Base-by-base conservation (phyloP, 2,329 filamentous ascomycete genomes). In the Trichocomaceae sp. region DNA sequence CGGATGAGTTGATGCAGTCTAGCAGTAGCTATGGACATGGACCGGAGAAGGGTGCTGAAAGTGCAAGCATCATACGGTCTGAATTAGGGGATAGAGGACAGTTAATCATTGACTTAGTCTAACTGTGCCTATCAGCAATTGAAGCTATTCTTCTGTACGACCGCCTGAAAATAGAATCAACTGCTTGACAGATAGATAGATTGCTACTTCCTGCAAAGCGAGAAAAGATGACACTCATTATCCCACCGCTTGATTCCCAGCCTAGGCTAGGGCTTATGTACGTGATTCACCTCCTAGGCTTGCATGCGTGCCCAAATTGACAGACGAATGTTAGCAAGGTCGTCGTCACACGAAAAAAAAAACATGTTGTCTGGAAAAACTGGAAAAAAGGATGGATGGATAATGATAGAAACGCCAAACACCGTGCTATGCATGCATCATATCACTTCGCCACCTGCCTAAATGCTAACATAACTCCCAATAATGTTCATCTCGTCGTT, bases 81-180 rank as follows among this genome's bases (percentile, higher is more conserved):
- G 61, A 59, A 4, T n/a, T 61, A 26, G 66, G 63, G 26, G 56
- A 54, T 15, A 64, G 72, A 52, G 69, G 67, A 17, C 69, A 68
- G 56, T 47, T 68, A 46, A 53, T 69, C 50, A 45, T 68, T 57
- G 60, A 65, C 60, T 53, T 63, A 45, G 15, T 53, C 31, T 57
- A 19, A 42, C 13, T 17, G 5, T 17, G 3, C 10, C 10, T 29
- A 29, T 29, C 26, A 29, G 10, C 26, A 29, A 29, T 2, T 29
- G 5, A 29, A 29, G 10, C 10, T 2, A 8, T 29, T 29, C 2
- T 29, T 29, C 5, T 8, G 4, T 9, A 29, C 26, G 5, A 29
- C 7, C 10, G 26, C 7, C 2, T 29, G 26, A 29, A 29, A 10
- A 26, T 26, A 26, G 23, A 26, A 26, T 7, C 7, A 26, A 7